Evolutionary conservation across 2,329 filamentous ascomycete species (phyloP), one percentile per base, ranked within the genome.

Genomic region (Acrocalymma vagum): DNA sequence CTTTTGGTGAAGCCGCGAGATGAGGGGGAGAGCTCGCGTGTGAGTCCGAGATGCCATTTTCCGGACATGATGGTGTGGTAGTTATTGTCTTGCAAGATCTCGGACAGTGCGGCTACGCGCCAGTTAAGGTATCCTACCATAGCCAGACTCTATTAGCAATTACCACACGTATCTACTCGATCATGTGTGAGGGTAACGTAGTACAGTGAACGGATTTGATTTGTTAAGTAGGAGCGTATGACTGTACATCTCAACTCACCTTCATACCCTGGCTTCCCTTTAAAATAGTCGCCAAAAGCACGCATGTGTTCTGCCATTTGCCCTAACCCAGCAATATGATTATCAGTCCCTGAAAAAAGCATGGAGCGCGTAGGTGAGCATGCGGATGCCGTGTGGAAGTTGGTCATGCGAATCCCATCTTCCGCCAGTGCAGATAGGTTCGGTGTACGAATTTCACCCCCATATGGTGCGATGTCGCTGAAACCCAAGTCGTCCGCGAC

Each of bases 341-440:
- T 76, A 55, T 84, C 81, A 0, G 82, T 85, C 3, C 82, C 82
- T 0, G 81, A 83, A 74, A 86, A 79, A 48, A 86, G 76, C 83
- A 86, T 86, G 11, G 82, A 80, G 17, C 83, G 72, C 2, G 81
- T 83, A 1, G 83, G 83, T 29, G 81, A 85, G 63, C 82, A 86
- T 30, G 83, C 82, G 2, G 82, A 78, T 0, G 83, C 83, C 2
- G 81, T 78, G 55, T 86, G 83, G 61, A 84, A 86, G 53, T 84
- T 79, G 0, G 81, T 85, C 54, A 85, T 82, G 3, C 81, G 77
- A 13, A 85, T 62, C n/a, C 81, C 68, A 56, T 64, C 67, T 45
- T 45, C 41, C 3, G 78, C 74, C 3, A 82, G 62, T 23, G 74
- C 75, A 63, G 84, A 79, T 25, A 85, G 71, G 53, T 81, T 78